Evolutionary conservation across 179 eudicot species (phyloP).

Genomic region (Amaranthus tricolor): DNA sequence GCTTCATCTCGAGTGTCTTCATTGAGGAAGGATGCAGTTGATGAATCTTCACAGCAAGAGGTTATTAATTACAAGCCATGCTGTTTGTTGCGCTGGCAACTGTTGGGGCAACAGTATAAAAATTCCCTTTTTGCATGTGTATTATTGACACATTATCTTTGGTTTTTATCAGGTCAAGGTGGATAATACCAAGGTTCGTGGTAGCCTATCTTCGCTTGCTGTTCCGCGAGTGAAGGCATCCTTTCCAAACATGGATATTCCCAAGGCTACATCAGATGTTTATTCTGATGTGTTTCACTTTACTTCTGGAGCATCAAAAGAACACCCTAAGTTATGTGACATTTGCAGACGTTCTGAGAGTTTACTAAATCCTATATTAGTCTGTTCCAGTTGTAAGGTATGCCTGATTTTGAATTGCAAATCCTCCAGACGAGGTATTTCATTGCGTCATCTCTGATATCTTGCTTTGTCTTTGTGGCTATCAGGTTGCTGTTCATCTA

Average conservation of each 20-base stretch:
- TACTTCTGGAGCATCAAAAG: conserved; percentile 46
- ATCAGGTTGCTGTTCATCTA: conserved; percentile 90
- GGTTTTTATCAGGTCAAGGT: conserved; percentile 41
- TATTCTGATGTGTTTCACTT: conserved; percentile 46
- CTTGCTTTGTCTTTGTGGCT: conserved; percentile 18
- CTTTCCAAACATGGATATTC: conserved; percentile 46
- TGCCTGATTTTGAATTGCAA: background rate
- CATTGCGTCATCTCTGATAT: conserved; percentile 5
- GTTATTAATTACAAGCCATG: conserved; percentile 32
- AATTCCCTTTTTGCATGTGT: background rate
- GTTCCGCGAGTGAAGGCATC: conserved; percentile 60
- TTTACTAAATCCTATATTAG: conserved; percentile 66
- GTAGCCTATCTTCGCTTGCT: conserved; percentile 36
- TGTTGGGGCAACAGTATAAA: background rate
- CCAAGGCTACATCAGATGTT: conserved; percentile 45
- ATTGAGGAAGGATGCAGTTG: conserved; percentile 67
- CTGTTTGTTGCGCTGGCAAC: background rate
- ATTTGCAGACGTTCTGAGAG: conserved; percentile 83
- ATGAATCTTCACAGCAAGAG: conserved; percentile 69
- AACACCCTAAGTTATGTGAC: conserved; percentile 65
- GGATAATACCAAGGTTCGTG: conserved; percentile 44
- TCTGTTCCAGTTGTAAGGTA: conserved; percentile 96
- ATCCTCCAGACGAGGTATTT: background rate
- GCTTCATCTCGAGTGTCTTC: conserved; percentile 87
- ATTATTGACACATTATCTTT: background rate